Conservation (phyloP, 2,329 filamentous ascomycete species). For the Scedosporium apiospermum region DNA sequence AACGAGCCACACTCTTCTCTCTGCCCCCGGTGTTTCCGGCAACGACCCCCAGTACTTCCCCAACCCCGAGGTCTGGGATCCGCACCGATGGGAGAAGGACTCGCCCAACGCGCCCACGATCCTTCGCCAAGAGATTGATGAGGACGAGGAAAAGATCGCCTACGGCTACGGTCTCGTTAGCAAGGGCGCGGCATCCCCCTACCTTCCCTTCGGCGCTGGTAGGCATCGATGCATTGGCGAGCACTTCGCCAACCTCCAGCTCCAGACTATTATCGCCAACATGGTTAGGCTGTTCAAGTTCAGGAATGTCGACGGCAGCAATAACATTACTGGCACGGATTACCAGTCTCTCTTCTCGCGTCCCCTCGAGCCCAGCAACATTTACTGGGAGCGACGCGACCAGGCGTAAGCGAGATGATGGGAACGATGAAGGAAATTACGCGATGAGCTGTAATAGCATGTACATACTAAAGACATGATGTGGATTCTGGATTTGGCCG, state of each 20-base stretch:
- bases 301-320: constrained; percentile 61
- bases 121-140: constrained; percentile 35
- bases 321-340: constrained; percentile 58
- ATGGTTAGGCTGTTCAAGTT: constrained; percentile 75
- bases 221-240: constrained; percentile 93
- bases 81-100: constrained; percentile 76
- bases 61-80: constrained; percentile 75
- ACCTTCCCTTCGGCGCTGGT: constrained; percentile 88
- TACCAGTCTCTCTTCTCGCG: constrained; percentile 65
- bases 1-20: constrained; percentile 68
- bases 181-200: constrained; percentile 83
- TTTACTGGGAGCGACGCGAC: constrained; percentile 66
- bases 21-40: constrained; percentile 75
- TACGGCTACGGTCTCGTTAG: constrained; percentile 90
- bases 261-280: constrained; percentile 74
- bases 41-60: constrained; percentile 69
- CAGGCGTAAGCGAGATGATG: constrained; percentile 16
- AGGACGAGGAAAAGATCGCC: constrained; percentile 71
- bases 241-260: constrained; percentile 89
- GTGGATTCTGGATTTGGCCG: background rate
- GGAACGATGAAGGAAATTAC: background rate
- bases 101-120: constrained; percentile 44
- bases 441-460: constrained; percentile 10
- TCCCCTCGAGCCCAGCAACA: constrained; percentile 58
- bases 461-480: constrained; percentile 10